A percentile compares a stretch with the other conserved stretches of the same genome.
These are phyloP conservation scores for Alternaria atra DNA, from an alignment of 2,329 filamentous ascomycete genomes.

Conservation along the genomic window DNA sequence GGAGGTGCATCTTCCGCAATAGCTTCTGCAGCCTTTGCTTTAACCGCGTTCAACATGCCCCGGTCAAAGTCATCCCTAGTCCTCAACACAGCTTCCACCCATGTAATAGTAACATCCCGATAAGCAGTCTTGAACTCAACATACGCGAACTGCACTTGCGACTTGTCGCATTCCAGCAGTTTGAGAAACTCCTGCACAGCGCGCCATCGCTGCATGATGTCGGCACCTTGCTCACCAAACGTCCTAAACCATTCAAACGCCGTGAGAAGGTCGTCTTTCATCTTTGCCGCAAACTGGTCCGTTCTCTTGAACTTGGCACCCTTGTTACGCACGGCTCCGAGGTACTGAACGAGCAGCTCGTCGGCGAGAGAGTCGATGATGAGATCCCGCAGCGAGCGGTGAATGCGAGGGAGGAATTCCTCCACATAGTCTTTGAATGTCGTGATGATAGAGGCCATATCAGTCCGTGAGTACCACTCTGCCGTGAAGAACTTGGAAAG, in stretches of 20 bases:
- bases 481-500: constrained; percentile 90
- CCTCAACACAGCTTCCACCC: constrained; percentile 92
- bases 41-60: constrained; percentile 85
- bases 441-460: constrained; percentile 91
- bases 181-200: constrained; percentile 85
- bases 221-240: constrained; percentile 59
- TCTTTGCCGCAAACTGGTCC: constrained; percentile 90
- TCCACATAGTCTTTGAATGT: constrained; percentile 95
- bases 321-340: constrained; percentile 86
- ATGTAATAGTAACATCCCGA: constrained; percentile 93
- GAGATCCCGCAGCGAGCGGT: constrained; percentile 88
- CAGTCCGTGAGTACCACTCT: constrained; percentile 84
- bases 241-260: constrained; percentile 88
- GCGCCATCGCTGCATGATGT: constrained; percentile 90
- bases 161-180: constrained; percentile 78
- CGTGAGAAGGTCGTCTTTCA: constrained; percentile 89
- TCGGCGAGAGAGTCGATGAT: constrained; percentile 93
- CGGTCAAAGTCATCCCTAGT: constrained; percentile 93
- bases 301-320: constrained; percentile 85
- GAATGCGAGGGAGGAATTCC: constrained; percentile 85
- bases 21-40: constrained; percentile 86
- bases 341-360: constrained; percentile 86
- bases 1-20: constrained; percentile 73
- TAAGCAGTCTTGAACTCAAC: constrained; percentile 84
- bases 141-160: constrained; percentile 78